Base-by-base conservation (phyloP, 805 yeast genomes). In the Candida chilensis region DNA sequence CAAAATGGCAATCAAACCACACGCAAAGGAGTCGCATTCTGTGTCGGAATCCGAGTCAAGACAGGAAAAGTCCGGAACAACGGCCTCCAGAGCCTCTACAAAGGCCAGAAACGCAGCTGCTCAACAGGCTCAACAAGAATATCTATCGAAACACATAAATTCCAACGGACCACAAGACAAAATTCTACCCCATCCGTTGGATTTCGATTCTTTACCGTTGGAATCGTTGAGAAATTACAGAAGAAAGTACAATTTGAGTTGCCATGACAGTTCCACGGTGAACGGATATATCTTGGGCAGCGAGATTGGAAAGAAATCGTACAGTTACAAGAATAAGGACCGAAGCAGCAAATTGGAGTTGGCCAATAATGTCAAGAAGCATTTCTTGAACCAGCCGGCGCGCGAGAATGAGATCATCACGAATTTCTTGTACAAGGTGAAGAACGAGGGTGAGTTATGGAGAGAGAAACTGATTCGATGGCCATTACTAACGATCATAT, bases 371-470 rank as follows among this genome's bases (percentile, higher is more conserved):
- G 75, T 78, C 16, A 78, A 74, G 52, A 70, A 67, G 32, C 96
- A 90, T 52, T 85, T 88, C 42, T 43, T 66, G 38, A 60, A 50
- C 30, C 36, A 60, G 16, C 66, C 71, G 9, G 74, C 76, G 3
- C 76, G 83, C 42, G 98, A 90, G 47, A 75, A 79, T 34, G 97
- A 90, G 43, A 75, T 82, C 19, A 76, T 90, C 24, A 85, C 95
- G 21, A 87, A 83, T 44, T 92, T 90, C 49, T 64, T 92, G 32
- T 92, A 90, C 57, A 78, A 83, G 44, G 87, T 85, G 31, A 76
- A 75, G 45, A 79, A 85, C 46, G 84, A 83, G 43, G 67, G 64
- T 36, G 57, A 54, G 46, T 64, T 41, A 12, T 27, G 14, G 18
- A 50, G 50, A 12, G 6, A 10, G 5, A 12, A n/a, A 19, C 27